Base-by-base conservation (phyloP, 805 yeast genomes). In the Metschnikowia kofuensis region DNA sequence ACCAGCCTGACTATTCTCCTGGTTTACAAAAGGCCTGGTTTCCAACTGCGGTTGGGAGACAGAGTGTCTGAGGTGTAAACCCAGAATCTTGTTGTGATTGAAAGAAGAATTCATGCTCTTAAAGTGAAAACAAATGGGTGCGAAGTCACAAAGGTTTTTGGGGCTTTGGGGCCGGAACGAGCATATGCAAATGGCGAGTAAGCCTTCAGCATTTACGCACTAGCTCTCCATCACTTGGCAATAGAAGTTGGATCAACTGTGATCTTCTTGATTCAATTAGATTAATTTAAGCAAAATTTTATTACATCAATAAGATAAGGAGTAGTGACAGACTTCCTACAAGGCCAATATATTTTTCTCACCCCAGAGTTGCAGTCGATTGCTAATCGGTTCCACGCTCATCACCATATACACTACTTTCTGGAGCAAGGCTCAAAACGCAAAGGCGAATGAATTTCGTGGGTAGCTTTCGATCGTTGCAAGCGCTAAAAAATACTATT, bases 11-110 rank as follows among this genome's bases (percentile, higher is more conserved):
- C 27, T 43, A 40, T 48, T 48, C 39, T 48, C 51, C 42, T 48
- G 51, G 35, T 48, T 43, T 40, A 43, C 44, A 30, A 40, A 43
- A 11, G 51, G 51, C 41, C 47, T 43, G 28, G 51, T 43, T 4
- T 48, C 51, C 44, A 48, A 35, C 41, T 43, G 45, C 7, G 47
- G 51, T 14, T 43, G 51, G 27, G 51, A 48, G 12, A 40, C 47
- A 30, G 47, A 42, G 28, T 47, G 50, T 32, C 50, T 35, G 15
- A 37, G 47, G 48, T 44, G 35, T 13, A 48, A 35, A 16, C 47
- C 51, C 15, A 40, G 32, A 38, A 42, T 35, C 30, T 40, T 48
- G 44, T 43, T 39, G 38, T 48, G 51, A 32, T 43, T 47, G 44
- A 47, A 47, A 31, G 46, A 37, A 38, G 50, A 35, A 42, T 47